phyloP scores from a whole-genome alignment of 352 stramenopile genomes.

The Phytopythium litorale region DNA sequence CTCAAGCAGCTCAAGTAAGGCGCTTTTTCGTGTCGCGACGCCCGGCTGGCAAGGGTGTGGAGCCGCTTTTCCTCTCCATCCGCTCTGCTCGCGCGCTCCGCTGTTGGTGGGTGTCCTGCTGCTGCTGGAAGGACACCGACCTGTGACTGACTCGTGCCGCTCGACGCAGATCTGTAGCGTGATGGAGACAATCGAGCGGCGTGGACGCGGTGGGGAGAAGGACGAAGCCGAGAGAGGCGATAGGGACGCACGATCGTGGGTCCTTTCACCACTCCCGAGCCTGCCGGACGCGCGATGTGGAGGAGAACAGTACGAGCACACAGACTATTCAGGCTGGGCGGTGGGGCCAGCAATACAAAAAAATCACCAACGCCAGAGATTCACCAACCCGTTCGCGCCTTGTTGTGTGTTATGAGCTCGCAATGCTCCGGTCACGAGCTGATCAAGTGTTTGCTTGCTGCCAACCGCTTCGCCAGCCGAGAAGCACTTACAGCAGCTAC shows the following conservation, averaged over 20 bases:
- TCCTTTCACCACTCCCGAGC: not conserved
- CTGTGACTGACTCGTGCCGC: not conserved
- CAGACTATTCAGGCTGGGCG: slow-evolving; percentile 1
- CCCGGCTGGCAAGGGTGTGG: not conserved
- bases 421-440: too few species aligned
- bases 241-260: not conserved
- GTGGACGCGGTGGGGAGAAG: not conserved
- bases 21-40: not conserved
- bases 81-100: not conserved
- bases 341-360: not conserved
- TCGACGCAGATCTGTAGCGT: not conserved
- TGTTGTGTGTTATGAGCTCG: too few species aligned
- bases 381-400: too few species aligned
- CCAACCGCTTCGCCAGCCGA: not conserved
- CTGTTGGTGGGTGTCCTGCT: not conserved
- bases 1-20: slow-evolving; percentile 78
- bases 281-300: not conserved
- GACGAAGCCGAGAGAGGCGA: slow-evolving; percentile 5
- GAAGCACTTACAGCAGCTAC: not conserved
- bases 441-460: too few species aligned
- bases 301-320: not conserved
- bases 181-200: not conserved
- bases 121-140: not conserved
- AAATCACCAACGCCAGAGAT: not conserved
- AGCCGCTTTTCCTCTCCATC: not conserved